Base-by-base conservation (phyloP, 2,329 filamentous ascomycete genomes). In the Fusarium brevicatenulatum region DNA sequence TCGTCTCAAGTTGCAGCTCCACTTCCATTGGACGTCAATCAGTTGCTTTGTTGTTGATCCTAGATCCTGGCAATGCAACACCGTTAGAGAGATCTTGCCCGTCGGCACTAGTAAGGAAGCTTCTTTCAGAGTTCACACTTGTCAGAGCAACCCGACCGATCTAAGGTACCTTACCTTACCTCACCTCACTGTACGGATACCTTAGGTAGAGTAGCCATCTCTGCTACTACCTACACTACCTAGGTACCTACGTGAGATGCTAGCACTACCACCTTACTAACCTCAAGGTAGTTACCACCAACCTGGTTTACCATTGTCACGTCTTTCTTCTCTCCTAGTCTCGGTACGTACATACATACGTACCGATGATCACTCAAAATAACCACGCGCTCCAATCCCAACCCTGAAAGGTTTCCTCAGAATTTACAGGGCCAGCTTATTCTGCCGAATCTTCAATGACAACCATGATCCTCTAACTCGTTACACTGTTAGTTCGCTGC, bases 321-420 rank as follows among this genome's bases (percentile, higher is more conserved):
- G 34, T 23, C 53, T 58, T n/a, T 32, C 60, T 40, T 28, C 25
- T 18, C 28, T 28, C 43, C 44, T n/a, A 23, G 15, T 23, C 42
- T 43, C 28, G 12, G n/a, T 36, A 52, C 47, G 30, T 47, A 37
- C 32, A 13, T 32, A 32, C 28, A 28, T 28, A 8, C 28, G 7
- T 28, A 28, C 36, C 34, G 64, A 18, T 68, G 61, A 73, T 68
- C 62, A 47, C 42, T 36, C 37, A 62, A 34, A 39, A 58, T 34
- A 43, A 46, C 50, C 23, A 73, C 60, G 70, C 71, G 71, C 70
- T 71, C 70, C 71, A 73, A 73, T 73, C 58, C 46, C n/a, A 62
- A 55, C 59, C 47, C 43, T 36, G 37, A 43, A 52, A 30, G 11
- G 4, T 42, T 43, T 43, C 19, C n/a, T 54, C 54, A 59, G 39